These are phyloP conservation scores for Serendipita sp. DNA, from an alignment of 768 basidiomycete genomes.

Conservation along the genomic window DNA sequence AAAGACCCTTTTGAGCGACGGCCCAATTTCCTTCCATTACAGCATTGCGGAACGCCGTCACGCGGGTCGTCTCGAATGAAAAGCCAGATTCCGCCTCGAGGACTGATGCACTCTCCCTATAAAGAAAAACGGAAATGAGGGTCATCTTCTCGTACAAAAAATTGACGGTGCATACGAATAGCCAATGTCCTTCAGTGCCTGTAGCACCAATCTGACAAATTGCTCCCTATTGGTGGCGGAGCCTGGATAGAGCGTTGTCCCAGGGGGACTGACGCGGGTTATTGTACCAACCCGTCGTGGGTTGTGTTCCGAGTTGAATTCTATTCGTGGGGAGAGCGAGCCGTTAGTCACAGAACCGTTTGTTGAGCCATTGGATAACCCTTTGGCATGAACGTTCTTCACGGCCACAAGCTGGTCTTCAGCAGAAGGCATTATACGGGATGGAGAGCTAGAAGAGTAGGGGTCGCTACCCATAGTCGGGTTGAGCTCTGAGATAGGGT, in stretches of 20 bases:
- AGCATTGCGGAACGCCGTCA: constrained; percentile 63
- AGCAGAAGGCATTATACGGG: neutral
- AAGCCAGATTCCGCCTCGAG: constrained; percentile 91
- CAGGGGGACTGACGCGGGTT: constrained; percentile 49
- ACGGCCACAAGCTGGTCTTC: neutral
- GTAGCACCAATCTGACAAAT: constrained; percentile 75
- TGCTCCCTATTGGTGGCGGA: constrained; percentile 60
- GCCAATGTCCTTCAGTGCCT: constrained; percentile 79
- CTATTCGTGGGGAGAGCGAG: constrained; percentile 28
- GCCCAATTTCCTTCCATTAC: constrained; percentile 70
- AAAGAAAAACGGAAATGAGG: constrained; percentile 12
- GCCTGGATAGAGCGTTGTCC: constrained; percentile 43
- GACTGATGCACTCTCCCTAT: constrained; percentile 72
- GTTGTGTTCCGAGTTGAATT: constrained; percentile 20
- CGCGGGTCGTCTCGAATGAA: constrained; percentile 59
- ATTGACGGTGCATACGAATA: constrained; percentile 26
- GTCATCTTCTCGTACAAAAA: neutral
- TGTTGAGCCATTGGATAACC: constrained; percentile 1
- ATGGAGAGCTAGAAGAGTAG: neutral
- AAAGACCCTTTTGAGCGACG: constrained; percentile 55
- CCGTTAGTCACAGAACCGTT: constrained; percentile 17
- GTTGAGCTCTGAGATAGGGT: neutral
- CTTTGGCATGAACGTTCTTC: constrained; percentile 1
- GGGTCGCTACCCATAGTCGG: neutral
- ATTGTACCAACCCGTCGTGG: constrained; percentile 22